Conservation (phyloP, 202 grass and related monocot genomes). For the Panicum hallii region DNA sequence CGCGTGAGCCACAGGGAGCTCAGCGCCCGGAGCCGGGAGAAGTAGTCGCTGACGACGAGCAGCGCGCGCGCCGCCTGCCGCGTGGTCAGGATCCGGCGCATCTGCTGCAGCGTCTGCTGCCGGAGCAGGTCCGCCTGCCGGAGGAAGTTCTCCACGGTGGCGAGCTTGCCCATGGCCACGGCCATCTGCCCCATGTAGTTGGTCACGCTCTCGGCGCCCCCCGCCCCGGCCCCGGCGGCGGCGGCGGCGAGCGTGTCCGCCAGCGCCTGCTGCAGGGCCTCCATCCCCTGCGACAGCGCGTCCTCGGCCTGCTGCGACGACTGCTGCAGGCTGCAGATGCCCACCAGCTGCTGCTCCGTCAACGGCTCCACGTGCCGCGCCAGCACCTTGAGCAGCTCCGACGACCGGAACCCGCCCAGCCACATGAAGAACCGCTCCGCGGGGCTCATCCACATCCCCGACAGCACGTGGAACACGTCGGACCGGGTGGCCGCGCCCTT, state of each 20-base stretch:
- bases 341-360: constrained; percentile 87
- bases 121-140: constrained; percentile 91
- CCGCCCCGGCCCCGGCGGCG: not conserved
- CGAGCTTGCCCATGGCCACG: constrained; percentile 84
- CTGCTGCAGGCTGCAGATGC: constrained; percentile 87
- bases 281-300: constrained; percentile 95
- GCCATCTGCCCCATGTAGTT: constrained; percentile 99
- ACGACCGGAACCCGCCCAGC: constrained; percentile 88
- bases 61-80: constrained; percentile 86
- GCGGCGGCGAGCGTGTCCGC: constrained; percentile 61
- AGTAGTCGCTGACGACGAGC: constrained; percentile 90
- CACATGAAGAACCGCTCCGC: constrained; percentile 98
- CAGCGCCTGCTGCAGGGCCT: constrained; percentile 81
- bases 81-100: constrained; percentile 86
- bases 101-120: constrained; percentile 90
- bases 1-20: constrained; percentile 93
- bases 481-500: constrained; percentile 69
- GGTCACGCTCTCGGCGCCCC: constrained; percentile 55
- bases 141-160: constrained; percentile 87
- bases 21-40: constrained; percentile 78
- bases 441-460: constrained; percentile 92
- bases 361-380: constrained; percentile 71
- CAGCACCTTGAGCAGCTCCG: constrained; percentile 82
- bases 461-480: constrained; percentile 91
- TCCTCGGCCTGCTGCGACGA: constrained; percentile 92